Evolutionary conservation across 2,329 filamentous ascomycete species (phyloP).

Genomic region (Alternaria alternata): DNA sequence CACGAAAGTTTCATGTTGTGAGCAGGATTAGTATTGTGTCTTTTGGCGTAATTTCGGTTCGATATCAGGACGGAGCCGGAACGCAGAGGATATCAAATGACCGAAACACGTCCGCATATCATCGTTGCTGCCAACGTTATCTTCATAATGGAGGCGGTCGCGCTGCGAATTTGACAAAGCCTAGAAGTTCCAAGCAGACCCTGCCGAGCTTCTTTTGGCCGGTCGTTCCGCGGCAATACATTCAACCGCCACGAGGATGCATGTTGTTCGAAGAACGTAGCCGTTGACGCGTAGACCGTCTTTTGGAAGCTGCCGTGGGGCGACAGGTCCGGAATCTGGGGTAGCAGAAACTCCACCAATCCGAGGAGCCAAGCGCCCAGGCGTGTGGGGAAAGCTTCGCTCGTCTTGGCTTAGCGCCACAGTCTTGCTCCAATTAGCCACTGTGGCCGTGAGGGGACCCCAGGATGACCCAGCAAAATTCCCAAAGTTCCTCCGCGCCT

Average conservation of each 20-base stretch:
- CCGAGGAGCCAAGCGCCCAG: conserved; percentile 16
- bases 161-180: not conserved
- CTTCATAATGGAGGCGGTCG: not conserved
- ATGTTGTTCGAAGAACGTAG: not conserved
- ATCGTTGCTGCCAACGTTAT: not conserved
- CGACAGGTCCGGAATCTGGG: conserved; percentile 11
- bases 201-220: not conserved
- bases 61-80: not conserved
- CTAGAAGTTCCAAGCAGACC: not conserved
- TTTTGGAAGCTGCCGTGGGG: conserved; percentile 6
- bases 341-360: conserved; percentile 37
- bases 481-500: conserved; percentile 26
- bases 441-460: conserved; percentile 22
- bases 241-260: not conserved
- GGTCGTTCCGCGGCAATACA: conserved; percentile 2
- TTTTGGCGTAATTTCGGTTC: not conserved
- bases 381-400: conserved; percentile 24
- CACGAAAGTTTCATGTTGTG: not conserved
- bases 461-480: conserved; percentile 22
- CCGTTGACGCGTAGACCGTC: not conserved
- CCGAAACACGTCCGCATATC: not conserved
- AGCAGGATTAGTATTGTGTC: not conserved
- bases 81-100: not conserved
- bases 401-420: conserved; percentile 24
- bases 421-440: conserved; percentile 18